A percentile compares a stretch with the other conserved stretches of the same genome.
Evolutionary conservation across 2,329 filamentous ascomycete genomes (phyloP).

Genomic region (Verticillium nubilum): DNA sequence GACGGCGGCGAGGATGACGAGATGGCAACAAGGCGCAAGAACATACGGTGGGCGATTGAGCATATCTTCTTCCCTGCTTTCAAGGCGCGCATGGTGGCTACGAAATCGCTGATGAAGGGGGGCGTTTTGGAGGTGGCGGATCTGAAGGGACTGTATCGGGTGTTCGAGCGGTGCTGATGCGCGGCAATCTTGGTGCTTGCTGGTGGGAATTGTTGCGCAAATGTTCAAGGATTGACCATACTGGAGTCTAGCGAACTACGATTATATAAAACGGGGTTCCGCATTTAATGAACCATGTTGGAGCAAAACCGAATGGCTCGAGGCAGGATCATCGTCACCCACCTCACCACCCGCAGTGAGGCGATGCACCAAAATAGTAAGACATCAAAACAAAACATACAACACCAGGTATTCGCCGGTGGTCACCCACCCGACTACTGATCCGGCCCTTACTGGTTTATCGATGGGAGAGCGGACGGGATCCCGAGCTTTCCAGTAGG

Average conservation of each 20-base stretch:
- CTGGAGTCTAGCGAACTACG: too few relatives aligned
- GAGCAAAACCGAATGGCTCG: too few relatives aligned
- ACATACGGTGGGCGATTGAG: conserved; percentile 74
- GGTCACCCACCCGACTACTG: too few relatives aligned
- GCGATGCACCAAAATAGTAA: too few relatives aligned
- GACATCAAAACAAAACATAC: neutral
- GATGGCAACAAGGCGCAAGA: conserved; percentile 54
- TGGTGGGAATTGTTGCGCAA: neutral
- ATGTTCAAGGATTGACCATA: neutral
- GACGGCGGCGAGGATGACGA: conserved; percentile 31
- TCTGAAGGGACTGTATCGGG: conserved; percentile 84
- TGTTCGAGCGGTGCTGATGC: conserved; percentile 84
- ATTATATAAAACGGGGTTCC: too few relatives aligned
- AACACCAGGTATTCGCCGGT: neutral
- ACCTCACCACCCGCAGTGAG: too few relatives aligned
- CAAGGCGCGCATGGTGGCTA: conserved; percentile 76
- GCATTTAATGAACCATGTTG: too few relatives aligned
- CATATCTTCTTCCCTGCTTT: conserved; percentile 87
- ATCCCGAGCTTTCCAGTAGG: too few relatives aligned
- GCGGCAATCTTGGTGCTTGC: neutral
- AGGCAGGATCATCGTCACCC: too few relatives aligned
- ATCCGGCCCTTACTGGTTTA: too few relatives aligned
- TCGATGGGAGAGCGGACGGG: too few relatives aligned
- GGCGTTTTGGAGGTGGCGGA: conserved; percentile 82
- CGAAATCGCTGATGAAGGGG: conserved; percentile 67